Base-by-base conservation (phyloP, 2,329 filamentous ascomycete genomes). In the Coleophoma crateriformis region DNA sequence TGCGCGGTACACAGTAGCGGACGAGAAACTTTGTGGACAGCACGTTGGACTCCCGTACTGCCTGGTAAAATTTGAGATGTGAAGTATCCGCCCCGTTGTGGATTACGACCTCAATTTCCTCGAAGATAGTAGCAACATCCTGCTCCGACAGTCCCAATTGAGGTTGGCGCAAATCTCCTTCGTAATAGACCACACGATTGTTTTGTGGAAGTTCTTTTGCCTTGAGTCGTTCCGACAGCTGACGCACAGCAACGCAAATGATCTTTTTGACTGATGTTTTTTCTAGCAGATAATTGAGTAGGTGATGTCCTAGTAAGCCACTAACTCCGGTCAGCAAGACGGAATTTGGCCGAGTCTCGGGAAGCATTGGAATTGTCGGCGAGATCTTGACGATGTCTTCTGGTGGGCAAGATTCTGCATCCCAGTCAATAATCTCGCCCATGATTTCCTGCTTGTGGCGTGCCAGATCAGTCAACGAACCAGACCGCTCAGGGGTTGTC, bases 61-160 rank as follows among this genome's bases (percentile, higher is more conserved):
- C 54, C 7, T 53, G 27, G 53, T 72, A 75, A 2, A 57, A 55
- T 19, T 73, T 67, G 51, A 61, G 48, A 55, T 61, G 70, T 7
- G 59, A 67, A 11, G 61, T 60, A 11, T 70, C 66, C 10, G 73
- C 72, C 6, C 71, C 76, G 42, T 65, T 69, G 57, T 80, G 83
- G 27, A 86, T 73, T 41, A 85, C 73, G 4, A 73, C 57, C 55
- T 76, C 68, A 1, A 61, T 65, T 2, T 58, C 38, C 2, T 35
- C n/a, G 17, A 61, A 58, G 1, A 78, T 54, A 1, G n/a, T n/a
- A 1, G 43, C 13, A 12, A 19, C 14, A 20, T 15, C 40, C 17
- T 19, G n/a, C 60, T 55, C 17, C 1, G 56, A 57, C n/a, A 76
- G 63, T 0, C 74, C 73, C 3, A 77, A 62, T 4, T 27, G 53